Evolutionary conservation across 2,329 filamentous ascomycete genomes (phyloP).

Genomic region (Scolecobasidium constrictum): DNA sequence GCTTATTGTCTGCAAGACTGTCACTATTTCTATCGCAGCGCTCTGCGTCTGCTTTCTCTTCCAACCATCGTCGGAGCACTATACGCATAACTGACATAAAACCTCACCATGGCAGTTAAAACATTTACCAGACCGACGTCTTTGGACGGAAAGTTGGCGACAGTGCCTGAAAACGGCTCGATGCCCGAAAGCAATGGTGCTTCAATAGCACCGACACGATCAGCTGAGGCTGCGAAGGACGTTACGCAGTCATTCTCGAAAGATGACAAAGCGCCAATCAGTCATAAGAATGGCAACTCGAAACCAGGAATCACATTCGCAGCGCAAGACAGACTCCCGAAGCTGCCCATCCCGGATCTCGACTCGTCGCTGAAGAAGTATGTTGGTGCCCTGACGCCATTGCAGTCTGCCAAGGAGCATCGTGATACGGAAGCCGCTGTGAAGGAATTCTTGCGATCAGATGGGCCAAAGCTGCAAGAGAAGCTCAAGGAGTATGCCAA

Average conservation of each 20-base stretch:
- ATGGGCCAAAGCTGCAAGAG: conserved; percentile 78
- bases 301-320: conserved; percentile 78
- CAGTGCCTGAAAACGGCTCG: conserved; percentile 22
- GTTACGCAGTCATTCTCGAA: conserved; percentile 36
- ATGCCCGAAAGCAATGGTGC: conserved; percentile 24
- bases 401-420: conserved; percentile 74
- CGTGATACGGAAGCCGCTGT: conserved; percentile 71
- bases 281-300: conserved; percentile 40
- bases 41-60: conserved; percentile 75
- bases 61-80: conserved; percentile 67
- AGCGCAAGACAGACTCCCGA: conserved; percentile 77
- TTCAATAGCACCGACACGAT: conserved; percentile 26
- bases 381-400: conserved; percentile 63
- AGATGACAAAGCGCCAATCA: conserved; percentile 36
- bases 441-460: conserved; percentile 67
- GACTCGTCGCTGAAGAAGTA: conserved; percentile 71
- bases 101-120: conserved; percentile 53
- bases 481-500: conserved; percentile 83
- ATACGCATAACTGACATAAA: conserved; percentile 49
- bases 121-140: conserved; percentile 63
- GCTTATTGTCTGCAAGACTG: conserved; percentile 74
- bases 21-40: conserved; percentile 88
- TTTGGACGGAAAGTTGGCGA: conserved; percentile 57
- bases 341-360: conserved; percentile 85
- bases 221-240: conserved; percentile 43